Evolutionary conservation across 148 eudicot genomes (phyloP).

Genomic region (Camellia lanceoleosa): DNA sequence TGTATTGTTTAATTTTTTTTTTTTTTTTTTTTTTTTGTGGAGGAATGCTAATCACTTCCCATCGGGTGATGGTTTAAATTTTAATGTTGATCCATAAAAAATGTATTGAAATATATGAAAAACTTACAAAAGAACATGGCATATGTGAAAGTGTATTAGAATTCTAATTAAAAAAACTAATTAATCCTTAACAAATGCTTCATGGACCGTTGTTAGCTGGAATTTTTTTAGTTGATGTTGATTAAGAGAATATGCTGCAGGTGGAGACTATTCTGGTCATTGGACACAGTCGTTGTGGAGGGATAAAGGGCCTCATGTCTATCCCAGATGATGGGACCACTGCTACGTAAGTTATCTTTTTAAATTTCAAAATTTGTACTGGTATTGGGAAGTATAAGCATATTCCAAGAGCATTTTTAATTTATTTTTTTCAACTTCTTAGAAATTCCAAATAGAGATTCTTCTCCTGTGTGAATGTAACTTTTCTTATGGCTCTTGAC

Average conservation of each 20-base stretch:
- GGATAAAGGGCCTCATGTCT: slow-evolving; percentile 97
- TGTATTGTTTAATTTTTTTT: no score
- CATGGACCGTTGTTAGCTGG: no score
- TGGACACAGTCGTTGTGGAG: slow-evolving; percentile 97
- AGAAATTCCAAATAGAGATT: neutral
- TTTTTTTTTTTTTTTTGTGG: no score
- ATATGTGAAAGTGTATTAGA: no score
- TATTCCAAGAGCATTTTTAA: neutral
- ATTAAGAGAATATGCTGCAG: slow-evolving; percentile 27
- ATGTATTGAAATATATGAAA: no score
- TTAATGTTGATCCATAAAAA: no score
- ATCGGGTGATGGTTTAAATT: no score
- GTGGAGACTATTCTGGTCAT: slow-evolving; percentile 94
- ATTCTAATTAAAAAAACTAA: no score
- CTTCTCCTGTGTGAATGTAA: neutral
- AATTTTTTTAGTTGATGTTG: neutral
- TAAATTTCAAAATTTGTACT: neutral
- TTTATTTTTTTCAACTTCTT: neutral
- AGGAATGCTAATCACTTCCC: no score
- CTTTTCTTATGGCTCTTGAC: neutral
- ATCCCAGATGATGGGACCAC: slow-evolving; percentile 81
- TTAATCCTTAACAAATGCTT: no score
- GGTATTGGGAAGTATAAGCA: neutral
- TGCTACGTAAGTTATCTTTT: slow-evolving; percentile 46
- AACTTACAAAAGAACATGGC: no score